Percentiles rank a stretch among this genome's conserved stretches.
These are phyloP conservation scores for Penicillium longicatenatum DNA, from an alignment of 495 filamentous ascomycete genomes.

Conservation along the genomic window DNA sequence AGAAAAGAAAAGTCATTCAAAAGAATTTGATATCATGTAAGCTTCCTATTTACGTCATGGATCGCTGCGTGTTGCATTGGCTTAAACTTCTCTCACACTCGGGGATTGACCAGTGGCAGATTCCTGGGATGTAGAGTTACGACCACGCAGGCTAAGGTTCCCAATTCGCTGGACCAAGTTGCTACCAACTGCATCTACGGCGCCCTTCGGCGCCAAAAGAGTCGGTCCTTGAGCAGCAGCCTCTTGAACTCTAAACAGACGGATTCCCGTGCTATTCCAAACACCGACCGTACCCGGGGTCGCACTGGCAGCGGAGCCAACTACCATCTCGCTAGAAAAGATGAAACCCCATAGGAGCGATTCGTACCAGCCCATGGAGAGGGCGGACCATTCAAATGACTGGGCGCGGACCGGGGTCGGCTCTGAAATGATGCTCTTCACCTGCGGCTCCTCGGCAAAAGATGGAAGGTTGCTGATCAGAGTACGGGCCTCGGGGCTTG, in stretches of 20 bases:
- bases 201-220: constrained; percentile 80
- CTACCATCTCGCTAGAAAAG: constrained; percentile 86
- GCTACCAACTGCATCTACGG: constrained; percentile 93
- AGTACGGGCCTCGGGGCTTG: constrained; percentile 40
- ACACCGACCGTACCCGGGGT: constrained; percentile 81
- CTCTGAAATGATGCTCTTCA: constrained; percentile 64
- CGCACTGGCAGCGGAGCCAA: constrained; percentile 56
- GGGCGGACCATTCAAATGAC: constrained; percentile 92
- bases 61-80: background rate
- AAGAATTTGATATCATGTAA: constrained; percentile 16
- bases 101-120: constrained; percentile 31
- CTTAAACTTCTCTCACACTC: constrained; percentile 42
- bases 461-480: constrained; percentile 54
- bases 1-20: background rate
- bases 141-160: constrained; percentile 62
- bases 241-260: constrained; percentile 88
- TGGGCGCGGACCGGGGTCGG: constrained; percentile 76
- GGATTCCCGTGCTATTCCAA: constrained; percentile 89
- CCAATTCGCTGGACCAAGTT: constrained; percentile 89
- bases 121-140: constrained; percentile 37
- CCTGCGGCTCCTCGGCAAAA: constrained; percentile 64
- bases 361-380: constrained; percentile 96
- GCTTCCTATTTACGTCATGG: constrained; percentile 24
- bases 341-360: constrained; percentile 94
- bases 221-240: constrained; percentile 77